Percentiles rank a stretch among this genome's conserved stretches.
Conservation (phyloP, 176 grass and related monocot genomes). For the Oryza nivara region DNA sequence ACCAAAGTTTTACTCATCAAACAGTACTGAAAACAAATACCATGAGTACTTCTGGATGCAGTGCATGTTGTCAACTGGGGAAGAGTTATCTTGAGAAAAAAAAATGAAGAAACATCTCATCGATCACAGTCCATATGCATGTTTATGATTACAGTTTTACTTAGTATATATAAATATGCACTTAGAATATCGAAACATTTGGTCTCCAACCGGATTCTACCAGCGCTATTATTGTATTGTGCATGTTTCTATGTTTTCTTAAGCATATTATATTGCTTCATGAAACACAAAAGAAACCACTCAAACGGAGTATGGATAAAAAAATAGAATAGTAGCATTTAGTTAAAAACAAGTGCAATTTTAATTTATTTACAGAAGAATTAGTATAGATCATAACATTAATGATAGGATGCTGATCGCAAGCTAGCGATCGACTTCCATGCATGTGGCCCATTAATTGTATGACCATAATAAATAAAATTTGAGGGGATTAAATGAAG, state of each 20-base stretch:
- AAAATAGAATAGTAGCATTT: background rate
- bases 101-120: background rate
- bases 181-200: background rate
- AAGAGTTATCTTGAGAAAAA: background rate
- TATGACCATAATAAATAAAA: background rate
- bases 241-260: background rate
- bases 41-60: no score
- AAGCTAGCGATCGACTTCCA: background rate
- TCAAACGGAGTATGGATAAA: background rate
- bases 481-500: background rate
- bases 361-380: background rate
- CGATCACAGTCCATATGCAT: background rate
- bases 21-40: no score
- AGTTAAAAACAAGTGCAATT: background rate
- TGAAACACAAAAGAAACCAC: background rate
- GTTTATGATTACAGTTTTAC: background rate
- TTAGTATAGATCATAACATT: background rate
- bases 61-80: no score
- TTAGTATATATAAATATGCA: background rate
- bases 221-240: background rate
- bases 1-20: no score
- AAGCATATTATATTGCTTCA: background rate
- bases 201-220: background rate
- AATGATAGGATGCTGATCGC: background rate
- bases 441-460: background rate